phyloP scores from a whole-genome alignment of 768 basidiomycete genomes.

The Termitomyces sp. region DNA sequence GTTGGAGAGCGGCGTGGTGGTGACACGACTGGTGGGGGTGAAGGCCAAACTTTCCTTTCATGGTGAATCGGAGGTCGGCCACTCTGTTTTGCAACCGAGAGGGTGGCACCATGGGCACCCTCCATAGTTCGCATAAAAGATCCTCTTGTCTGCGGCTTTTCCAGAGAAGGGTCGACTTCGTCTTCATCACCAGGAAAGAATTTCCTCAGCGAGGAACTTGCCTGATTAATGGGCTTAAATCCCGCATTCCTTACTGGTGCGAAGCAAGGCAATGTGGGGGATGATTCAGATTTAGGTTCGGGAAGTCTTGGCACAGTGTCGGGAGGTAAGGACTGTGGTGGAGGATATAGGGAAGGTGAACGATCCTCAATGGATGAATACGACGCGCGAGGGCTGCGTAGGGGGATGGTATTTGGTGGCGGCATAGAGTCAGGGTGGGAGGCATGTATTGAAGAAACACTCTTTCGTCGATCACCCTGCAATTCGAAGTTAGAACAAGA shows the following conservation, averaged over 20 bases:
- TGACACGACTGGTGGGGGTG: slow-evolving; percentile 4
- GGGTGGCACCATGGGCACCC: not conserved
- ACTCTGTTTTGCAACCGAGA: not conserved
- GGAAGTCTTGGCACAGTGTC: not conserved
- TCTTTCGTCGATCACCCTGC: slow-evolving; percentile 16
- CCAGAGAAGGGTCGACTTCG: slow-evolving; percentile 43
- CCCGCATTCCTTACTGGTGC: slow-evolving; percentile 40
- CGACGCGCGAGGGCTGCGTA: slow-evolving; percentile 11
- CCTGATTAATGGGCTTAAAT: slow-evolving; percentile 65
- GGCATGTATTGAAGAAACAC: slow-evolving; percentile 4
- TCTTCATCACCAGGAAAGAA: slow-evolving; percentile 87
- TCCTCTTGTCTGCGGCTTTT: slow-evolving; percentile 5
- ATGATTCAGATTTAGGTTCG: slow-evolving; percentile 10
- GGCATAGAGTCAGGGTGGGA: slow-evolving; percentile 24
- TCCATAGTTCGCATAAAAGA: slow-evolving; percentile 1
- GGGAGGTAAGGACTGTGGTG: slow-evolving; percentile 1
- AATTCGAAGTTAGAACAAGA: not conserved
- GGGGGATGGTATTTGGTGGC: slow-evolving; percentile 24
- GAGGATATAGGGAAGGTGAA: slow-evolving; percentile 1
- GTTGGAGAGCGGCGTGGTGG: not conserved
- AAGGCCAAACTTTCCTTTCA: slow-evolving; percentile 15
- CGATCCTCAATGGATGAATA: slow-evolving; percentile 8
- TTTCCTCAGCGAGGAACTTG: slow-evolving; percentile 58
- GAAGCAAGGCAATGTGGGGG: slow-evolving; percentile 16
- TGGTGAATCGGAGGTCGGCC: slow-evolving; percentile 2